Percentiles rank a stretch among this genome's conserved stretches.
phyloP scores from a whole-genome alignment of 108 stramenopile species.

The Stephanodiscus minutulus region DNA sequence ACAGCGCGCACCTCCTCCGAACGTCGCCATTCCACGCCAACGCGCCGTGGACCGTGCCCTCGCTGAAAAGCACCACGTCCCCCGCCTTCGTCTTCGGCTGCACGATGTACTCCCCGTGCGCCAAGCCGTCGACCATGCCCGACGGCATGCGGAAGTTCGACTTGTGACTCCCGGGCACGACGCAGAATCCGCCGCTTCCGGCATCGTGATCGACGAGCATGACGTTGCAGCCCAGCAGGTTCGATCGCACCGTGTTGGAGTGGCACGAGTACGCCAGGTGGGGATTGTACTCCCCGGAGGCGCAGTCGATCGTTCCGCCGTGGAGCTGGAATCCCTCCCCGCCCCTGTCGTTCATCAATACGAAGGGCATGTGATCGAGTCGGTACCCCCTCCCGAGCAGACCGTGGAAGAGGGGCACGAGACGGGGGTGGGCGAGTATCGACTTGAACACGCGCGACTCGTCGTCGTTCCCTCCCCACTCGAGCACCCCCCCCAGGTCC shows the following conservation, averaged over 20 bases:
- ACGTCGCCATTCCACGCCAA: constrained; percentile 69
- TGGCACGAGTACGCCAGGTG: constrained; percentile 84
- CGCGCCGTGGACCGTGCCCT: constrained; percentile 93
- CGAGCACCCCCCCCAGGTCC: constrained; percentile 86
- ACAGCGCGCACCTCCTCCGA: constrained; percentile 81
- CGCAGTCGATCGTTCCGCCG: constrained; percentile 88
- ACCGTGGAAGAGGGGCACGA: constrained; percentile 85
- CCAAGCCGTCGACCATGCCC: constrained; percentile 86
- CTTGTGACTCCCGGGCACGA: constrained; percentile 92
- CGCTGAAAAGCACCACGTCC: constrained; percentile 89
- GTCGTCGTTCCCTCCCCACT: constrained; percentile 75
- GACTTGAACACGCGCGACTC: constrained; percentile 80
- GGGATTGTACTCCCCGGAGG: constrained; percentile 81
- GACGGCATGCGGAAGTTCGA: constrained; percentile 86
- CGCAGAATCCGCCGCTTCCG: constrained; percentile 90
- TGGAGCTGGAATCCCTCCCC: constrained; percentile 91
- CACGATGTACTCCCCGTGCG: constrained; percentile 70
- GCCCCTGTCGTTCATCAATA: constrained; percentile 81
- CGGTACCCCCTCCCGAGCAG: constrained; percentile 90
- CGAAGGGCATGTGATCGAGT: constrained; percentile 90
- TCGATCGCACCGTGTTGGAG: constrained; percentile 67
- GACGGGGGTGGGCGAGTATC: constrained; percentile 83
- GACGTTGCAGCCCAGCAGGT: constrained; percentile 81
- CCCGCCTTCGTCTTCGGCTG: constrained; percentile 93
- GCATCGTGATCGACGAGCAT: constrained; percentile 84